These are phyloP conservation scores for Vaccinium corymbosum DNA, from an alignment of 148 eudicot genomes.

Conservation along the genomic window DNA sequence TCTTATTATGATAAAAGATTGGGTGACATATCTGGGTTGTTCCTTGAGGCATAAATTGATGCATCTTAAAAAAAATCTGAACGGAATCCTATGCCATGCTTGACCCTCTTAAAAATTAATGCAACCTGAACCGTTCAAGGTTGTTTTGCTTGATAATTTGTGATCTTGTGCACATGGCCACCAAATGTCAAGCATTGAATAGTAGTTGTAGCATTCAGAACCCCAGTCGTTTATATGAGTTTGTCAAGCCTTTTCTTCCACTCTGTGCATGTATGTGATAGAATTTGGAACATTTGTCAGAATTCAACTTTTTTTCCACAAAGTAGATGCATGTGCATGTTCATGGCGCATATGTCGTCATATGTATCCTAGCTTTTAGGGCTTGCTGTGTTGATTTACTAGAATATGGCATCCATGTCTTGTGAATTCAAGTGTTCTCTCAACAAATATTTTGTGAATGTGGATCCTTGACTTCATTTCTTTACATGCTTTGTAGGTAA, in stretches of 20 bases:
- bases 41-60: not conserved
- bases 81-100: not conserved
- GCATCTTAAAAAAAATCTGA: not conserved
- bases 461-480: not conserved
- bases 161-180: not conserved
- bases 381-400: not conserved
- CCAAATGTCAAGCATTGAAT: not conserved
- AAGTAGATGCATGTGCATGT: not conserved
- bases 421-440: not conserved
- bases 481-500: slow-evolving; percentile 47
- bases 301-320: not conserved
- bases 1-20: too few species aligned
- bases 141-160: not conserved
- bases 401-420: not conserved
- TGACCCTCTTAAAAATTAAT: not conserved
- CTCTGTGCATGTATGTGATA: not conserved
- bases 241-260: not conserved
- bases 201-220: not conserved
- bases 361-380: not conserved
- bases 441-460: not conserved
- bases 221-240: not conserved
- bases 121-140: not conserved
- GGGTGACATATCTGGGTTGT: too few species aligned
- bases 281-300: not conserved
- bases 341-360: not conserved